phyloP scores from a whole-genome alignment of 345 rosid species.

The Eucalyptus erythrocorys region DNA sequence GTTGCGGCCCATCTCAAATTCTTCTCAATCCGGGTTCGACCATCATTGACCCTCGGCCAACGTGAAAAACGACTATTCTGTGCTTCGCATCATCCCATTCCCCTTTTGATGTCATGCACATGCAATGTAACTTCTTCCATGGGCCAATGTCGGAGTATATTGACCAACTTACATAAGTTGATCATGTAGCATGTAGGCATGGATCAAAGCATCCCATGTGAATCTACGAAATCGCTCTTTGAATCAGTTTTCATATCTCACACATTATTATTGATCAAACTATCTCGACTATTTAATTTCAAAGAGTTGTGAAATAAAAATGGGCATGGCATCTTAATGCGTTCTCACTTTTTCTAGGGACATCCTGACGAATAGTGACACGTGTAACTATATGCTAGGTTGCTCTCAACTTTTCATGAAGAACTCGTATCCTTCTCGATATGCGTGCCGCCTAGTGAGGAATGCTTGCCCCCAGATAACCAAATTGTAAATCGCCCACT shows the following conservation, averaged over 20 bases:
- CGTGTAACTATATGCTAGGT: neutral
- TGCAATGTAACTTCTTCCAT: neutral
- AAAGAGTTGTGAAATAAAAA: neutral
- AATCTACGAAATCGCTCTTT: accelerated
- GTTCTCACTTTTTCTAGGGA: neutral
- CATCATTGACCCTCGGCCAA: neutral
- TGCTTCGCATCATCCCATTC: neutral
- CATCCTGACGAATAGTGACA: accelerated
- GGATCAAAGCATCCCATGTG: neutral
- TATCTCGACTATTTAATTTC: neutral
- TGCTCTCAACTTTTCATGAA: neutral
- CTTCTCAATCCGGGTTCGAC: neutral
- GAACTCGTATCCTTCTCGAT: neutral
- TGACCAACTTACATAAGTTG: neutral
- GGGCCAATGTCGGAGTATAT: neutral
- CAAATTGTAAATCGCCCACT: neutral
- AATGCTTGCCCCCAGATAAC: neutral
- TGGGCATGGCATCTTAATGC: accelerated
- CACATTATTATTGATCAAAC: neutral
- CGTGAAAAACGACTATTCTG: neutral
- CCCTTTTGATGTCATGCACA: neutral
- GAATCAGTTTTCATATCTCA: neutral
- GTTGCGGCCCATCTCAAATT: neutral
- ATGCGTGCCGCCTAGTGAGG: neutral
- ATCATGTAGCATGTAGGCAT: neutral